Evolutionary conservation across 345 rosid genomes (phyloP).

Genomic region (Chamaenerion angustifolium): DNA sequence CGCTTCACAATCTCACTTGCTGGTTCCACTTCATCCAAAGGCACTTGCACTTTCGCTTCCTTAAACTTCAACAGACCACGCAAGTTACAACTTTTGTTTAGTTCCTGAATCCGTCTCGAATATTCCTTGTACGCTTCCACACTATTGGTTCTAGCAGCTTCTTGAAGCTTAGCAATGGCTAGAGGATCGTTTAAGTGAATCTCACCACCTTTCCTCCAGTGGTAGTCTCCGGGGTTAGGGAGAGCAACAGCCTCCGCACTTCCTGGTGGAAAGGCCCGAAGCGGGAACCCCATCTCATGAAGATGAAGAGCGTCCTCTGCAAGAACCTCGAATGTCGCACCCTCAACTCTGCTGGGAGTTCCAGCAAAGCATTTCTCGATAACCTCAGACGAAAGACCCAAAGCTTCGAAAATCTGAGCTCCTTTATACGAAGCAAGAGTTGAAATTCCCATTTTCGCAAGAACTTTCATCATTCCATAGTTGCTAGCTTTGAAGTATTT

Average conservation of each 20-base stretch:
- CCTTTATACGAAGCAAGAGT: conserved; percentile 98
- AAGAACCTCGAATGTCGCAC: conserved; percentile 98
- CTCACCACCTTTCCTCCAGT: conserved; percentile 97
- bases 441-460: conserved; percentile 98
- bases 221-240: conserved; percentile 93
- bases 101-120: conserved; percentile 74
- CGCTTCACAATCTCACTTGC: conserved; percentile 98
- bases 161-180: conserved; percentile 90
- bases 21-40: conserved; percentile 81
- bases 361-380: conserved; percentile 95
- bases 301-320: conserved; percentile 71
- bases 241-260: conserved; percentile 95
- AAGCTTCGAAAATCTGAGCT: conserved; percentile 97
- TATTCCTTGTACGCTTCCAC: conserved; percentile 94
- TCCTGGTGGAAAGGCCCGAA: conserved; percentile 57
- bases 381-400: conserved; percentile 95
- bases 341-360: conserved; percentile 97
- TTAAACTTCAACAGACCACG: conserved; percentile 90
- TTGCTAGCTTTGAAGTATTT: conserved; percentile 95
- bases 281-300: conserved; percentile 90
- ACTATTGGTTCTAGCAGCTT: conserved; percentile 82
- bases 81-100: conserved; percentile 83
- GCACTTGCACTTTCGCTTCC: conserved; percentile 43
- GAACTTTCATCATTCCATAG: conserved; percentile 99
- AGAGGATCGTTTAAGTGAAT: conserved; percentile 96